phyloP scores from a whole-genome alignment of 371 early-diverging fungal species.

The Mucor circinelloides region DNA sequence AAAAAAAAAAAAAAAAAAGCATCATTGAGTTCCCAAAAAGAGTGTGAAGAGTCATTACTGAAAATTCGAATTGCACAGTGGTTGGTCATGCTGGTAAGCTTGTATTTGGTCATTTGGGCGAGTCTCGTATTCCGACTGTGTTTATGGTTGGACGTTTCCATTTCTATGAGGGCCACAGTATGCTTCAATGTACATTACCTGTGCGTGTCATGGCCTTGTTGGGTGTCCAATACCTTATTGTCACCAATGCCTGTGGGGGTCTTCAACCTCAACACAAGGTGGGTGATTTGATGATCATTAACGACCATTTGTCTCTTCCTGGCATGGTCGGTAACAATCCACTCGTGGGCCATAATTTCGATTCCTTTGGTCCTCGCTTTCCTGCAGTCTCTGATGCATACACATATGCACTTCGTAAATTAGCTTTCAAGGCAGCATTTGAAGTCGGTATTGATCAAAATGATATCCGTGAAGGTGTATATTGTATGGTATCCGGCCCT shows the following conservation, averaged over 20 bases:
- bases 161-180: slow-evolving; percentile 84
- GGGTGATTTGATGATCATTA: slow-evolving; percentile 87
- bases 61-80: slow-evolving; percentile 40
- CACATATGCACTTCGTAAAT: slow-evolving; percentile 76
- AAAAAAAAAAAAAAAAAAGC: slow-evolving; percentile 8
- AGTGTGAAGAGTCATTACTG: background rate
- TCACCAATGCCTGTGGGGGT: slow-evolving; percentile 94
- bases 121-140: slow-evolving; percentile 67
- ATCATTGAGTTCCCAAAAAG: background rate
- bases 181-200: slow-evolving; percentile 82
- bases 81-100: slow-evolving; percentile 91
- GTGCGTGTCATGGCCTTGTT: slow-evolving; percentile 87
- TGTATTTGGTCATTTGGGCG: slow-evolving; percentile 85
- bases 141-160: slow-evolving; percentile 92
- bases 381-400: slow-evolving; percentile 91
- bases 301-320: slow-evolving; percentile 89
- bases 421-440: slow-evolving; percentile 66
- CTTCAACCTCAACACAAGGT: slow-evolving; percentile 80
- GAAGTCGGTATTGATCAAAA: slow-evolving; percentile 54
- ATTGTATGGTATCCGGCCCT: slow-evolving; percentile 89
- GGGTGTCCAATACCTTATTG: slow-evolving; percentile 79
- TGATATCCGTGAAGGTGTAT: slow-evolving; percentile 80
- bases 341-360: slow-evolving; percentile 85
- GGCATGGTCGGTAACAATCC: slow-evolving; percentile 82
- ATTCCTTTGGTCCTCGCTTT: slow-evolving; percentile 90